These are phyloP conservation scores for Diaporthe amygdali DNA, from an alignment of 2,329 filamentous ascomycete genomes.

Conservation along the genomic window DNA sequence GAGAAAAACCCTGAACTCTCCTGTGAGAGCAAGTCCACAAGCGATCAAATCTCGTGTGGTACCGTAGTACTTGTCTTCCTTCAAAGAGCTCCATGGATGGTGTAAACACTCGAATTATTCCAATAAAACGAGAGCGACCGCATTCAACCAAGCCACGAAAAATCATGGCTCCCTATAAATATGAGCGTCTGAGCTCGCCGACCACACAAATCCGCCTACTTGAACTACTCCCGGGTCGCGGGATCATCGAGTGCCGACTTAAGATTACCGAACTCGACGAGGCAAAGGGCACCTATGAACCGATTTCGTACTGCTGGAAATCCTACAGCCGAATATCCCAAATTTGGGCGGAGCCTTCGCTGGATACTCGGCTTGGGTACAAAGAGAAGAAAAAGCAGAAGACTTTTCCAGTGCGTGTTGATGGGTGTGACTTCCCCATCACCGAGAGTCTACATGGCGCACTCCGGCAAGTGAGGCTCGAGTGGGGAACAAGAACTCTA, in stretches of 20 bases:
- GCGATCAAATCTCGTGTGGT: no score
- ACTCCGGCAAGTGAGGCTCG: background rate
- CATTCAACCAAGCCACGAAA: background rate
- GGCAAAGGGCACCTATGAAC: background rate
- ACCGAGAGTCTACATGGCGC: background rate
- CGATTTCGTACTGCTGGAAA: background rate
- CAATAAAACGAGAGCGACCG: background rate
- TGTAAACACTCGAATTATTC: background rate
- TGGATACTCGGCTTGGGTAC: background rate
- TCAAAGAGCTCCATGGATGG: background rate
- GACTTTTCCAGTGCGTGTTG: background rate
- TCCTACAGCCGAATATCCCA: background rate
- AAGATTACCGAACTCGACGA: background rate
- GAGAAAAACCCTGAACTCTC: no score
- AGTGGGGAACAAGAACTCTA: background rate
- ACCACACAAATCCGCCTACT: background rate
- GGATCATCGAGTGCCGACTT: background rate
- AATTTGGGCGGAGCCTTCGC: no score
- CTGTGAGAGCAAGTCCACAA: no score
- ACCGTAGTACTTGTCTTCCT: background rate
- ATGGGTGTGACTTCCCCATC: background rate
- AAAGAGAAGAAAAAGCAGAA: background rate
- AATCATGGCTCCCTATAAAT: background rate
- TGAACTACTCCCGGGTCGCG: background rate
- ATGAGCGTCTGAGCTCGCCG: background rate